Percentiles rank a stretch among this genome's conserved stretches.
Evolutionary conservation across 495 filamentous ascomycete species (phyloP).

Genomic region (Aspergillus sparsus): DNA sequence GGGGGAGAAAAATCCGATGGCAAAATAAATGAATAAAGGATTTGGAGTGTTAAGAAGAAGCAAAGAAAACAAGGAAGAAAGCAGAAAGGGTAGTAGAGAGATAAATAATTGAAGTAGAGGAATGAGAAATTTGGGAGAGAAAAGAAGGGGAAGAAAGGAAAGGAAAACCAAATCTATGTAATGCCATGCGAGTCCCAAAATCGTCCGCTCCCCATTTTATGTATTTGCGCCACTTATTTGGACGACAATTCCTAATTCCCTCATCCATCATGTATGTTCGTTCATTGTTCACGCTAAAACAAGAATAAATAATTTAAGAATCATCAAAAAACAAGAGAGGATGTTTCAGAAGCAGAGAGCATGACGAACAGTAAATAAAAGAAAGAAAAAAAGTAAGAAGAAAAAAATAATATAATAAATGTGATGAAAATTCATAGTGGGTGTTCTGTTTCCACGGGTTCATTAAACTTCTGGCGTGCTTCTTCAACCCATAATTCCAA

Average conservation of each 20-base stretch:
- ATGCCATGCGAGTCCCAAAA: constrained; percentile 51
- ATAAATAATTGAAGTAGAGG: constrained; percentile 12
- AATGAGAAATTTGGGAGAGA: constrained; percentile 13
- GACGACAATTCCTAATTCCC: constrained; percentile 43
- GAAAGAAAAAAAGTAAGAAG: constrained; percentile 28
- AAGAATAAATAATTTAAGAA: constrained; percentile 42
- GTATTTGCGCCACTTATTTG: constrained; percentile 48
- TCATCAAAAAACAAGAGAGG: constrained; percentile 26
- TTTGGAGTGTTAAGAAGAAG: constrained; percentile 6
- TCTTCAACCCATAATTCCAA: constrained; percentile 60
- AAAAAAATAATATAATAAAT: constrained; percentile 19
- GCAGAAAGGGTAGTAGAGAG: constrained; percentile 18
- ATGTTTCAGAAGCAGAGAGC: neutral
- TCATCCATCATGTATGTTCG: constrained; percentile 52
- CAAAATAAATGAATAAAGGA: constrained; percentile 25
- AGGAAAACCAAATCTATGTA: constrained; percentile 50
- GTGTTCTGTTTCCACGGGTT: constrained; percentile 48
- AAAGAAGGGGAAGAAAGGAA: constrained; percentile 27
- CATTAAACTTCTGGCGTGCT: constrained; percentile 56
- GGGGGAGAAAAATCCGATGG: constrained; percentile 22
- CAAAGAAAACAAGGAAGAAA: constrained; percentile 18
- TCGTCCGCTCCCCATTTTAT: constrained; percentile 49
- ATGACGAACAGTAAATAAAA: constrained; percentile 16
- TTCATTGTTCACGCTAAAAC: constrained; percentile 55
- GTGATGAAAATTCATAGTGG: constrained; percentile 35